These are phyloP conservation scores for Platanus orientalis DNA, from an alignment of 164 flowering plant genomes.

Conservation along the genomic window DNA sequence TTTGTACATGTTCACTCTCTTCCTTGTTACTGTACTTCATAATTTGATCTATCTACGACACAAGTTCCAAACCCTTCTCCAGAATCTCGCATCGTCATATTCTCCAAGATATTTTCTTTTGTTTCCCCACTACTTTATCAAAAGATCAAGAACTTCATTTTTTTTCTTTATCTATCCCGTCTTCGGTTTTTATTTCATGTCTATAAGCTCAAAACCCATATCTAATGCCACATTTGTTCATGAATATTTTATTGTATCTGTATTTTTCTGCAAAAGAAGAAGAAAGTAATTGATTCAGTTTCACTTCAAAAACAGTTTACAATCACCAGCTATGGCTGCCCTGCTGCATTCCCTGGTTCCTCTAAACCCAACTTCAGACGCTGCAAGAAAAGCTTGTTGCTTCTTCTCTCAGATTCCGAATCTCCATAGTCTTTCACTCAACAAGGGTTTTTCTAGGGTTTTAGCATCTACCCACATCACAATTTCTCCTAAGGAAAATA, in stretches of 20 bases:
- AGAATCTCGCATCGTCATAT: not conserved
- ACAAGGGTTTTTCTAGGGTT: constrained; percentile 45
- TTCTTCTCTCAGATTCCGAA: constrained; percentile 51
- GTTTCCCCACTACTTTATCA: too few relatives aligned
- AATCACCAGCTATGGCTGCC: constrained; percentile 31
- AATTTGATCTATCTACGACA: too few relatives aligned
- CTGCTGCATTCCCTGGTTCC: constrained; percentile 41
- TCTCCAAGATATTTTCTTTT: not conserved
- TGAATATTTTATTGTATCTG: not conserved
- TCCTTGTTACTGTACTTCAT: too few relatives aligned
- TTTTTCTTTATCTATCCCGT: not conserved
- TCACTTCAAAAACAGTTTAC: not conserved
- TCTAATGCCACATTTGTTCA: not conserved
- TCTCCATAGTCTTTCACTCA: constrained; percentile 36
- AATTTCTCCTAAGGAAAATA: constrained; percentile 43
- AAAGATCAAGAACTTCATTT: too few relatives aligned
- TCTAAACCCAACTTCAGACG: constrained; percentile 31
- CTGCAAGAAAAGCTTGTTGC: constrained; percentile 30
- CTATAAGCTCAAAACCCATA: not conserved
- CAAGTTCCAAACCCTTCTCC: not conserved
- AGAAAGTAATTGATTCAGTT: not conserved
- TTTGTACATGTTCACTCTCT: too few relatives aligned
- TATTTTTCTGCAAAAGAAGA: not conserved
- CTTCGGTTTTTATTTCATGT: not conserved
- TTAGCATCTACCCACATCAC: constrained; percentile 56